Conservation (phyloP, 305 asterid genomes). For the Fraxinus platypoda region DNA sequence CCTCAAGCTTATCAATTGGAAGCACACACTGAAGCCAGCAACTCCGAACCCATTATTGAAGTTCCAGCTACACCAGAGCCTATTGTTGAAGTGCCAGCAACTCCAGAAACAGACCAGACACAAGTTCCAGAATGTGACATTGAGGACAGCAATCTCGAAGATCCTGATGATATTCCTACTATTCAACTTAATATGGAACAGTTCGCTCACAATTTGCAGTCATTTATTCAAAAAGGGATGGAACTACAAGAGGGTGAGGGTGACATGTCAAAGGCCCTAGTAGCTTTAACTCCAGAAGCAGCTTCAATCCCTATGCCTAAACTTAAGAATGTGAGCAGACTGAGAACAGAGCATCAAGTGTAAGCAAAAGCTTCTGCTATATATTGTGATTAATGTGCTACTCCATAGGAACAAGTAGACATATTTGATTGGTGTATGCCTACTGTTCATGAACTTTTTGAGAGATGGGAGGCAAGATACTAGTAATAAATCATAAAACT, state of each 20-base stretch:
- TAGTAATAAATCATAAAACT: not conserved
- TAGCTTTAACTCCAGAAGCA: conserved; percentile 79
- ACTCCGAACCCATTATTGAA: conserved; percentile 49
- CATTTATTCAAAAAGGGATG: conserved; percentile 52
- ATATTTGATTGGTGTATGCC: conserved; percentile 13
- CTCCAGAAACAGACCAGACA: conserved; percentile 58
- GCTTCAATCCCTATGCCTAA: conserved; percentile 92
- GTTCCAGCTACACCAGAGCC: conserved; percentile 39
- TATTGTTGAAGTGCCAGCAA: conserved; percentile 61
- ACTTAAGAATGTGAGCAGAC: conserved; percentile 83
- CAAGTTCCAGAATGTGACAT: conserved; percentile 55
- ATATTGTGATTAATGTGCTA: conserved; percentile 7
- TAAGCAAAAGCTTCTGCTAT: conserved; percentile 46
- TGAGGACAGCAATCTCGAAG: conserved; percentile 59
- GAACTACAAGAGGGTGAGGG: conserved; percentile 63
- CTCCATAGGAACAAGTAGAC: conserved; percentile 14
- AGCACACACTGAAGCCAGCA: conserved; percentile 34
- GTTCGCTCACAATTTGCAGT: conserved; percentile 79
- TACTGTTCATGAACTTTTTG: not conserved
- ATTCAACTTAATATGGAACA: conserved; percentile 79
- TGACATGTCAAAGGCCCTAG: conserved; percentile 86
- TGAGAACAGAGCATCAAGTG: conserved; percentile 99
- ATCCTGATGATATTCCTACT: conserved; percentile 82
- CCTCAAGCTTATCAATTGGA: conserved; percentile 37
- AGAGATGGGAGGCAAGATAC: conserved; percentile 9